Evolutionary conservation across 2,329 filamentous ascomycete species (phyloP), one percentile per base, ranked within the genome.

Genomic region (Colletotrichum simmondsii): DNA sequence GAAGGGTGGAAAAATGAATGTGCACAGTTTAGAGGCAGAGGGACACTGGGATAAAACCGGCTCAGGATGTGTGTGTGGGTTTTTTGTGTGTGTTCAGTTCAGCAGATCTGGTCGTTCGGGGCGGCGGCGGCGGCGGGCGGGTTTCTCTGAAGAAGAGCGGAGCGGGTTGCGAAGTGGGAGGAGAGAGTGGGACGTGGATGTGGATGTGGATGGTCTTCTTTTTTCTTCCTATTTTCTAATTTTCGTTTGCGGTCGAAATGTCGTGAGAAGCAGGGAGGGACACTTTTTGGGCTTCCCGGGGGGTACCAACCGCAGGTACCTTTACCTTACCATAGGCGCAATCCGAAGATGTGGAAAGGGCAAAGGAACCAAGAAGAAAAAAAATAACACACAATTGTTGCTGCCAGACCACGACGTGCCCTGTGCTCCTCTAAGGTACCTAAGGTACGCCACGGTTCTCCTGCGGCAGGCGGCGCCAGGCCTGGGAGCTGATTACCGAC

Each of bases 321-420:
- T 14, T 14, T 32, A 32, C 30, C 35, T 14, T 49, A 30, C 35
- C 22, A 64, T 28, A 64, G 59, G 72, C 63, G 63, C 53, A 74
- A 72, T 35, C 58, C 57, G 58, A 64, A 26, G 37, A 52, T 11
- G 54, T 52, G 58, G 59, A 30, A 57, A 72, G 26, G 22, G 56
- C 53, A 68, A 49, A 63, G 60, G 53, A 19, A 42, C 35, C 46
- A 68, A 66, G 64, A 60, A 64, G 53, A 19, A 42, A 54, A 56
- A 66, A 74, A 72, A 58, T 56, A 67, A 59, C 42, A 58, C 57
- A 71, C 68, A 68, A 59, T 64, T 37, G 61, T 37, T 24, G 49
- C 60, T 61, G 32, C 32, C 24, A 66, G 71, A 74, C 71, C 67
- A 72, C 65, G 58, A 57, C 56, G 53, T 75, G 74, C 68, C 74